Evolutionary conservation across 1,284 basidiomycete genomes (phyloP).

Genomic region (Cryptococcus sp.): DNA sequence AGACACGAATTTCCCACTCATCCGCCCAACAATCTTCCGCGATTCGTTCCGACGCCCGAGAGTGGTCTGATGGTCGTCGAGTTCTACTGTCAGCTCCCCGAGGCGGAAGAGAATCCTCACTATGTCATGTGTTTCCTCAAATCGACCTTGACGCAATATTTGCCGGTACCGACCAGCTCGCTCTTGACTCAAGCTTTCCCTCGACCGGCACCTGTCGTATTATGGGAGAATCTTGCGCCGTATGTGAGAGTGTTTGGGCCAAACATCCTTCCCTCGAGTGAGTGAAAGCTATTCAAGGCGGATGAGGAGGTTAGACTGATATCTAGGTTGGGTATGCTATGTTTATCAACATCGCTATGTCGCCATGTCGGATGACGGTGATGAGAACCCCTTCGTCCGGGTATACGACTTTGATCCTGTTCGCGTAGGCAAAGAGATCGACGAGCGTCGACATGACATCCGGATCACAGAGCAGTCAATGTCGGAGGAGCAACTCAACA

Average conservation of each 20-base stretch:
- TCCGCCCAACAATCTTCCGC: conserved; percentile 23
- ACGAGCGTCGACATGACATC: too few species aligned
- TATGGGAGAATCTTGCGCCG: conserved; percentile 34
- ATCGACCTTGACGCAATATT: conserved; percentile 29
- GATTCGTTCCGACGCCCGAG: conserved; percentile 36
- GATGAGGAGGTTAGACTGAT: neutral
- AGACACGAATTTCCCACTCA: conserved; percentile 33
- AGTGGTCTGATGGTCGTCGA: conserved; percentile 39
- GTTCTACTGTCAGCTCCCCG: conserved; percentile 28
- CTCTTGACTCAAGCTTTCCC: conserved; percentile 23
- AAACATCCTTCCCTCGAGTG: conserved; percentile 17
- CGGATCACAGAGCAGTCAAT: too few species aligned
- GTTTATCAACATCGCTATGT: conserved; percentile 44
- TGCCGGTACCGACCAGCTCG: conserved; percentile 36
- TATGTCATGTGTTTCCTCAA: conserved; percentile 33
- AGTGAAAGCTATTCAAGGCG: conserved; percentile 2
- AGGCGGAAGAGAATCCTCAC: conserved; percentile 18
- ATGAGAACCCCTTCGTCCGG: conserved; percentile 13
- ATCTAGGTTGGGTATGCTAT: conserved; percentile 43
- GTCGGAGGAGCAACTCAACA: too few species aligned
- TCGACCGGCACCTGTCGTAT: conserved; percentile 28
- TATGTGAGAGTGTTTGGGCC: conserved; percentile 38
- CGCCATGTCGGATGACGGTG: conserved; percentile 7
- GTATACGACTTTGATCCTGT: conserved; percentile 45
- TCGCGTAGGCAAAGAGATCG: conserved; percentile 25